phyloP scores from a whole-genome alignment of 148 eudicot genomes.

The Amaranthus hypochondriacus region DNA sequence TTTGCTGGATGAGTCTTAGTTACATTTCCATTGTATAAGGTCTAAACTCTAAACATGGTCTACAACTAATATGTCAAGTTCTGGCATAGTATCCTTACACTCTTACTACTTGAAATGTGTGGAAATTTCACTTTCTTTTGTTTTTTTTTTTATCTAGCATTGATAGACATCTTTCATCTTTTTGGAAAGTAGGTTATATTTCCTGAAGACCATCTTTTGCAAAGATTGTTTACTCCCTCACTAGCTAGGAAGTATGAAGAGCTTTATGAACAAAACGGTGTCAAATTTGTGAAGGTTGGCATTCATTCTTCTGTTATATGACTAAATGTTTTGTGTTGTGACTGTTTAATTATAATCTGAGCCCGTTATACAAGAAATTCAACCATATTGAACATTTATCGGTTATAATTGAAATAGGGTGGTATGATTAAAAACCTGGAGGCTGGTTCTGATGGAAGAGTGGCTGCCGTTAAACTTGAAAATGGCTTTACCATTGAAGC shows the following conservation, averaged over 20 bases:
- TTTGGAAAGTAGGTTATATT: slow-evolving; percentile 52
- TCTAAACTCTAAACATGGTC: not conserved
- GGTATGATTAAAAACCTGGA: slow-evolving; percentile 65
- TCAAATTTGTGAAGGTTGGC: slow-evolving; percentile 75
- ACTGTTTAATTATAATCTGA: not conserved
- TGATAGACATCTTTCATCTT: slow-evolving; percentile 6
- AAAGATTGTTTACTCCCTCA: slow-evolving; percentile 81
- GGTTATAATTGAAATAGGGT: slow-evolving; percentile 40
- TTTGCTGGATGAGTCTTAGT: not conserved
- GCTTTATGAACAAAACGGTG: slow-evolving; percentile 70
- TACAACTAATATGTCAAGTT: not conserved
- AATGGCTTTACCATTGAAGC: slow-evolving; percentile 85
- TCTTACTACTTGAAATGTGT: not conserved
- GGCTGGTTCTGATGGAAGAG: slow-evolving; percentile 85
- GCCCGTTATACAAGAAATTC: not conserved
- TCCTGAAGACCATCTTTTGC: slow-evolving; percentile 81
- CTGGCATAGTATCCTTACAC: not conserved
- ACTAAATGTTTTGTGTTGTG: not conserved
- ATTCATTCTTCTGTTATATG: slow-evolving; percentile 1
- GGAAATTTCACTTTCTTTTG: not conserved
- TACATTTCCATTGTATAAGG: not conserved
- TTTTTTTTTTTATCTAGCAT: slow-evolving; percentile 8
- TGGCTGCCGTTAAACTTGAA: slow-evolving; percentile 74
- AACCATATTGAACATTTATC: slow-evolving; percentile 8
- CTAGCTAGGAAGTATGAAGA: slow-evolving; percentile 79